Percentiles rank a stretch among this genome's conserved stretches.
phyloP scores from a whole-genome alignment of 441 rosid genomes.

The Geranium incanum region DNA sequence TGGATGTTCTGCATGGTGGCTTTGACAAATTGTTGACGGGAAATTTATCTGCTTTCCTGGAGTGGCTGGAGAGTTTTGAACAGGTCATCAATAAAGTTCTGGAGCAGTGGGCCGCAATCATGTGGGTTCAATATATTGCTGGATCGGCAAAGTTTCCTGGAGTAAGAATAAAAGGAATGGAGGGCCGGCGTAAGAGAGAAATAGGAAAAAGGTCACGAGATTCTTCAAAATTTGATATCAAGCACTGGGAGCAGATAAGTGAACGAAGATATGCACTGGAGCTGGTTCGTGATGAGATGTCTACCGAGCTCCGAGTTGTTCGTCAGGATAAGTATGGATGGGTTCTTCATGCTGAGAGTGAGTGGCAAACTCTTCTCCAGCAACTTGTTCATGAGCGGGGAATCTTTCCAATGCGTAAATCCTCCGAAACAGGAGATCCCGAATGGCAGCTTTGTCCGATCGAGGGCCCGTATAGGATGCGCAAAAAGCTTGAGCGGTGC shows the following conservation, averaged over 20 bases:
- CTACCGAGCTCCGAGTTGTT: slow-evolving; percentile 98
- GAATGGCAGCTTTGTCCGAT: slow-evolving; percentile 99
- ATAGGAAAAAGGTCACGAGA: slow-evolving; percentile 90
- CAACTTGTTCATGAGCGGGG: slow-evolving; percentile 99
- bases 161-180: slow-evolving; percentile 91
- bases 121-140: slow-evolving; percentile 96
- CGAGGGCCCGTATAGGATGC: slow-evolving; percentile 99
- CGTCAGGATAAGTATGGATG: slow-evolving; percentile 99
- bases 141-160: slow-evolving; percentile 99
- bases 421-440: slow-evolving; percentile 53
- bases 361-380: slow-evolving; percentile 98
- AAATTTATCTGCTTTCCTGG: slow-evolving; percentile 63
- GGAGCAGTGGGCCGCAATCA: slow-evolving; percentile 97
- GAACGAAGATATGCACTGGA: slow-evolving; percentile 98
- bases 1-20: slow-evolving; percentile 90
- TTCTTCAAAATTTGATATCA: slow-evolving; percentile 65
- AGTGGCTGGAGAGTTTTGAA: slow-evolving; percentile 85
- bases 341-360: slow-evolving; percentile 99
- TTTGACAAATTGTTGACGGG: slow-evolving; percentile 91
- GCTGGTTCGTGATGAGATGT: slow-evolving; percentile 90
- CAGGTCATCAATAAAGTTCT: slow-evolving; percentile 69
- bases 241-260: slow-evolving; percentile 93
- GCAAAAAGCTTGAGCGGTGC: slow-evolving; percentile 95
- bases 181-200: slow-evolving; percentile 93
- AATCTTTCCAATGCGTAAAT: slow-evolving; percentile 74